Conservation (phyloP, 2,329 filamentous ascomycete species). For the Colletotrichum tanaceti region DNA sequence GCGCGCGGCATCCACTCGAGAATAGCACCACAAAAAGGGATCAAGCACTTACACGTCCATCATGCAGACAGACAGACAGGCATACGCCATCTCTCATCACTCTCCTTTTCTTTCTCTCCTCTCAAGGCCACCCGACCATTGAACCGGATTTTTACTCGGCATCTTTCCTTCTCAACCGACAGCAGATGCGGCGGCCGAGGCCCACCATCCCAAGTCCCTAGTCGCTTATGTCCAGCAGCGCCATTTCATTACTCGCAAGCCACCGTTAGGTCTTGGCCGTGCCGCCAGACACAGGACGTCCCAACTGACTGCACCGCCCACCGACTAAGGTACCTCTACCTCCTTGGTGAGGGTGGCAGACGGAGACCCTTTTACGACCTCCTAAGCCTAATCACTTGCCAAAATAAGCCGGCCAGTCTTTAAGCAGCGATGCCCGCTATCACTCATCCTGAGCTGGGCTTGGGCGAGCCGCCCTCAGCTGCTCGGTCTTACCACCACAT, state of each 20-base stretch:
- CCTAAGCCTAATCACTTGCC: conserved; percentile 45
- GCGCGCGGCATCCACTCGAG: conserved; percentile 38
- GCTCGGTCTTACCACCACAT: conserved; percentile 25
- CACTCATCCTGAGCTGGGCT: conserved; percentile 45
- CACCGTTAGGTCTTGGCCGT: conserved; percentile 36
- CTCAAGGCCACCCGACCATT: neutral
- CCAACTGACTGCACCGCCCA: conserved; percentile 33
- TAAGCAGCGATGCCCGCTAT: conserved; percentile 55
- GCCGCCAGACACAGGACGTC: conserved; percentile 39
- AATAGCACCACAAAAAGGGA: conserved; percentile 30
- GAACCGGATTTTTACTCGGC: conserved; percentile 24
- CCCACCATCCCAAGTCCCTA: conserved; percentile 39
- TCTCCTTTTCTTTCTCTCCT: conserved; percentile 11
- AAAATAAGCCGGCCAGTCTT: conserved; percentile 47
- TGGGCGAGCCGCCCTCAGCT: conserved; percentile 43
- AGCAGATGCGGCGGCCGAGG: conserved; percentile 36
- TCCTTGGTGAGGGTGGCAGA: conserved; percentile 21
- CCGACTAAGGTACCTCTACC: conserved; percentile 36
- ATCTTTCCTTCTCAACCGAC: conserved; percentile 31
- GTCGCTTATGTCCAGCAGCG: conserved; percentile 41
- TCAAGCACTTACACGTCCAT: conserved; percentile 29
- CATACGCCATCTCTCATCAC: neutral
- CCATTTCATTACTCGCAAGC: conserved; percentile 41
- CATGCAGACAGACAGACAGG: conserved; percentile 31
- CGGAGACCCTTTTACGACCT: conserved; percentile 20